Evolutionary conservation across 2,329 filamentous ascomycete genomes (phyloP).

Genomic region (Aspergillus candidus): DNA sequence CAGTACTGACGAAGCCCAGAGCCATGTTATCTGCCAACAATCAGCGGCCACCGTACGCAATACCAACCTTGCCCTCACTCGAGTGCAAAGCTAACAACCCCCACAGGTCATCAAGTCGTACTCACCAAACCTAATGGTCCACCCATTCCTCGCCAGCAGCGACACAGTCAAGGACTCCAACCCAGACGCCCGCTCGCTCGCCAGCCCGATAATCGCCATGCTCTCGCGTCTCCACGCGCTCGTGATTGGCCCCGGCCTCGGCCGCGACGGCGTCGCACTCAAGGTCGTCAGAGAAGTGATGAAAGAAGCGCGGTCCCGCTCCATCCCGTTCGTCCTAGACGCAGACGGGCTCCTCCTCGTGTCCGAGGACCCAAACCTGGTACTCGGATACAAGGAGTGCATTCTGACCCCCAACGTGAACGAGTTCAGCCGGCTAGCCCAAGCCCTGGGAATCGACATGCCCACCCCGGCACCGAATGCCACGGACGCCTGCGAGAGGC

Average conservation of each 20-base stretch:
- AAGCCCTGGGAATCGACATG: slow-evolving; percentile 63
- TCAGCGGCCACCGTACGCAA: slow-evolving; percentile 58
- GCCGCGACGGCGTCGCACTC: slow-evolving; percentile 84
- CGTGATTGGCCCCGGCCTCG: slow-evolving; percentile 86
- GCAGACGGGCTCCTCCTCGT: slow-evolving; percentile 82
- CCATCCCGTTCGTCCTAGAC: slow-evolving; percentile 79
- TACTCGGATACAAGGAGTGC: slow-evolving; percentile 74
- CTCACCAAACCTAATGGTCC: slow-evolving; percentile 97
- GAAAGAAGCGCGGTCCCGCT: slow-evolving; percentile 63
- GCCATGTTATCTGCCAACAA: slow-evolving; percentile 93
- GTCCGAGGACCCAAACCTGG: slow-evolving; percentile 65
- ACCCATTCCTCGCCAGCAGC: slow-evolving; percentile 84
- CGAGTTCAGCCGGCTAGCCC: slow-evolving; percentile 78
- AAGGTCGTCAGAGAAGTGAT: slow-evolving; percentile 76
- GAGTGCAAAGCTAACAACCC: not conserved
- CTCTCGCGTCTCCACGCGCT: slow-evolving; percentile 83
- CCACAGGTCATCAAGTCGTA: slow-evolving; percentile 87
- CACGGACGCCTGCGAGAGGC: slow-evolving; percentile 57
- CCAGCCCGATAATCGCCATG: slow-evolving; percentile 67
- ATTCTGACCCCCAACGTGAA: slow-evolving; percentile 94
- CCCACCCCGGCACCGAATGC: slow-evolving; percentile 31
- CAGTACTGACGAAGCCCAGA: slow-evolving; percentile 26
- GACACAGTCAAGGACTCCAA: slow-evolving; percentile 46
- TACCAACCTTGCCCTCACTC: not conserved
- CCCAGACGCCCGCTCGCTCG: slow-evolving; percentile 53